A percentile compares a stretch with the other conserved stretches of the same genome.
Evolutionary conservation across 257 asterid species (phyloP).

Genomic region (Ilex asprella): DNA sequence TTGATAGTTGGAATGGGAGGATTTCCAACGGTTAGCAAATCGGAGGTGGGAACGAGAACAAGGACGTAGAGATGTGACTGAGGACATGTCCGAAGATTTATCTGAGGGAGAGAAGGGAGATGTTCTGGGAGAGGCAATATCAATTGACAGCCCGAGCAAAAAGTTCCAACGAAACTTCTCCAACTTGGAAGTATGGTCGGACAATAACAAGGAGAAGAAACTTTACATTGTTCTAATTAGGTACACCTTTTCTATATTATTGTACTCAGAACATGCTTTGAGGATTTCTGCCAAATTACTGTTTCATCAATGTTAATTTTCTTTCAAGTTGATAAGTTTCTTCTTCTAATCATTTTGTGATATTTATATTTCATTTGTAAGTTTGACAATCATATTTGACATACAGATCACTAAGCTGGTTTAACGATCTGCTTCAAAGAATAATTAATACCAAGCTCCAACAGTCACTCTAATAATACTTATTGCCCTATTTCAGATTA

Average conservation of each 20-base stretch:
- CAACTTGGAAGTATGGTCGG: conserved; percentile 58
- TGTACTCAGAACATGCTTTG: too few relatives aligned
- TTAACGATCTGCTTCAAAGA: too few relatives aligned
- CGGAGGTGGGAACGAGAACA: conserved; percentile 67
- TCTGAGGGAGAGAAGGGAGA: conserved; percentile 82
- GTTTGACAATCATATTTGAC: too few relatives aligned
- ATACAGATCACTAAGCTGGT: too few relatives aligned
- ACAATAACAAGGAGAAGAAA: conserved; percentile 56
- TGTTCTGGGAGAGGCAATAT: conserved; percentile 37
- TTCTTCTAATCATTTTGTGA: too few relatives aligned
- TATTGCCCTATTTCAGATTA: neutral
- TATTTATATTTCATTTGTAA: too few relatives aligned
- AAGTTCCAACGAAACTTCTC: conserved; percentile 42
- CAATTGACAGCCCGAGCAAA: conserved; percentile 48
- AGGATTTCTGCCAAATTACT: too few relatives aligned
- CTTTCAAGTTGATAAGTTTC: too few relatives aligned
- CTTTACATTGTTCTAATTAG: conserved; percentile 68
- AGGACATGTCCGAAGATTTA: conserved; percentile 74
- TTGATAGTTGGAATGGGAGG: conserved; percentile 65
- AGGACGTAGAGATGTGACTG: conserved; percentile 69
- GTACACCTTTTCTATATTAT: conserved; percentile 14
- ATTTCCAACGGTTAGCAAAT: conserved; percentile 38
- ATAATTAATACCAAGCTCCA: too few relatives aligned
- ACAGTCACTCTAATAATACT: too few relatives aligned
- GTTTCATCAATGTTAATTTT: too few relatives aligned